Evolutionary conservation across 352 stramenopile species (phyloP).

Genomic region (Phytophthora constricta): DNA sequence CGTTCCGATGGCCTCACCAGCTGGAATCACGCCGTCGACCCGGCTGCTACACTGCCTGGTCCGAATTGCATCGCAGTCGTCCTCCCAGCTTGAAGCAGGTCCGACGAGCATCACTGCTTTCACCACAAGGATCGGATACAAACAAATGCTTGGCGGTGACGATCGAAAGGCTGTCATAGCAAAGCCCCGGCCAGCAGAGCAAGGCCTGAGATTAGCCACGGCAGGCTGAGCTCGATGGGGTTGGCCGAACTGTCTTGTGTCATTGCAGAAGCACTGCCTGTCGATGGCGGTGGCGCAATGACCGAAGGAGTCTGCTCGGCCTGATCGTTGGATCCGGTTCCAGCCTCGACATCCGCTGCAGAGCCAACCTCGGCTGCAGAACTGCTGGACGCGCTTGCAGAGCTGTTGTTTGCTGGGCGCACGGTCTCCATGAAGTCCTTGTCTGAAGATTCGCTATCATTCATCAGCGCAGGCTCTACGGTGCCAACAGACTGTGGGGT

Average conservation of each 20-base stretch:
- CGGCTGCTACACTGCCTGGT: constrained; percentile 22
- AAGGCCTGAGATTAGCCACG: constrained; percentile 21
- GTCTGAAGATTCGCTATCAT: constrained; percentile 19
- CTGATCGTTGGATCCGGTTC: neutral
- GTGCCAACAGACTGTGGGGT: neutral
- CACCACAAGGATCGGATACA: constrained; percentile 3
- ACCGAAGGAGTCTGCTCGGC: neutral
- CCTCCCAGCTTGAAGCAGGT: neutral
- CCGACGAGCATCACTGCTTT: neutral
- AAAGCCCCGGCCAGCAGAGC: constrained; percentile 27
- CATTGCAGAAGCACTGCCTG: constrained; percentile 3
- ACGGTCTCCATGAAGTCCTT: constrained; percentile 11
- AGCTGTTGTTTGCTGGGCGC: constrained; percentile 19
- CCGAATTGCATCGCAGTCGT: constrained; percentile 1
- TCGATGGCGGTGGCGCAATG: constrained; percentile 7
- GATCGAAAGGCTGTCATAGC: constrained; percentile 15
- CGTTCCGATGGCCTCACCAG: constrained; percentile 22
- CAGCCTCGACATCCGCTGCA: constrained; percentile 9
- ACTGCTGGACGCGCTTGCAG: constrained; percentile 12
- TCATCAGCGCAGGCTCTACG: constrained; percentile 11
- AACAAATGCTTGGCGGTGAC: constrained; percentile 1
- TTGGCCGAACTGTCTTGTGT: constrained; percentile 25
- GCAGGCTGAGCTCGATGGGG: constrained; percentile 10
- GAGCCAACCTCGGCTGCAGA: constrained; percentile 7
- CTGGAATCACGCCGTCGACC: constrained; percentile 14